Evolutionary conservation across 2,329 filamentous ascomycete species (phyloP).

Genomic region (Aspergillus sp.): DNA sequence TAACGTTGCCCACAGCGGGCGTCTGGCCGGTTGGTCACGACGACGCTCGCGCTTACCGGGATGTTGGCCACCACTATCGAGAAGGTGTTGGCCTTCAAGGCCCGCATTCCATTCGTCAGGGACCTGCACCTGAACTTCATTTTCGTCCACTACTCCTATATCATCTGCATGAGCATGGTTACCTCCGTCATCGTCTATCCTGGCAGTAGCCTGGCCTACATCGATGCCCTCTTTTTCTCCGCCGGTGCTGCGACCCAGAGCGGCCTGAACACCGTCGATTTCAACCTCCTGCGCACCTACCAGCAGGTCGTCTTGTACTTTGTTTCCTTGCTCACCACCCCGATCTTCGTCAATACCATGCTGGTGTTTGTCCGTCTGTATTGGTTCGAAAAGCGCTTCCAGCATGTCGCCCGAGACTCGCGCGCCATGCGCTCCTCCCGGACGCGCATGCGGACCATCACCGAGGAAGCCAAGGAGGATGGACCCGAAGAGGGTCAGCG

Average conservation of each 20-base stretch:
- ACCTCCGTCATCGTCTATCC: conserved; percentile 71
- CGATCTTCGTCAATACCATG: conserved; percentile 73
- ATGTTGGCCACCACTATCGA: conserved; percentile 24
- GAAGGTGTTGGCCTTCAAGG: conserved; percentile 17
- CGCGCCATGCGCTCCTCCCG: conserved; percentile 56
- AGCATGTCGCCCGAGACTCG: conserved; percentile 69
- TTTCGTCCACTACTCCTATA: conserved; percentile 58
- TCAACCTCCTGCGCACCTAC: conserved; percentile 61
- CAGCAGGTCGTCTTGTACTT: conserved; percentile 68
- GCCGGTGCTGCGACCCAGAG: conserved; percentile 83
- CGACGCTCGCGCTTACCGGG: conserved; percentile 4
- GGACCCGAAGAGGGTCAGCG: conserved; percentile 32
- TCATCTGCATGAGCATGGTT: conserved; percentile 63
- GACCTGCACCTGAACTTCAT: conserved; percentile 39
- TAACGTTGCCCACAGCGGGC: not conserved
- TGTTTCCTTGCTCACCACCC: conserved; percentile 65
- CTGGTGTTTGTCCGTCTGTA: conserved; percentile 91
- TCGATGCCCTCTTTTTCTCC: conserved; percentile 85
- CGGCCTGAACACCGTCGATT: conserved; percentile 69
- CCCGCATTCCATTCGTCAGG: conserved; percentile 30
- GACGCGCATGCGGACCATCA: conserved; percentile 50
- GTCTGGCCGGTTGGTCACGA: not conserved
- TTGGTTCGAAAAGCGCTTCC: conserved; percentile 97
- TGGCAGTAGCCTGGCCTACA: conserved; percentile 58
- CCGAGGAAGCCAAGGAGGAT: conserved; percentile 32